phyloP scores from a whole-genome alignment of 768 basidiomycete genomes.

The Hypholoma fasciculare region DNA sequence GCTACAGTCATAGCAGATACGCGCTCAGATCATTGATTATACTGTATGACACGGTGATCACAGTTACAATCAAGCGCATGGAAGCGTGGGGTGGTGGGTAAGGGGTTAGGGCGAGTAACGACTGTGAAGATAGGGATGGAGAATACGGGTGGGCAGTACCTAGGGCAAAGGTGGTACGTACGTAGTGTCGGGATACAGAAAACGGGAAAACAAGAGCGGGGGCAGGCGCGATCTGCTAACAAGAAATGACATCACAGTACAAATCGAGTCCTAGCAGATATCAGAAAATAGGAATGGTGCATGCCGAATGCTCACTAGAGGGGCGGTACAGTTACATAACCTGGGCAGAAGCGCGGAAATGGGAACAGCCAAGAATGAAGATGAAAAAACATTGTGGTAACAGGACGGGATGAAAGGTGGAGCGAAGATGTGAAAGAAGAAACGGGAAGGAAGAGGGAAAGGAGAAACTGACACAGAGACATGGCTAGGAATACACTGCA shows the following conservation, averaged over 20 bases:
- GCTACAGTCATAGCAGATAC: too few relatives aligned
- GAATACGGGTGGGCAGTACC: neutral
- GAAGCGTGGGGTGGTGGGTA: too few relatives aligned
- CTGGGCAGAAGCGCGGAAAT: neutral
- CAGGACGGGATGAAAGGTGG: neutral
- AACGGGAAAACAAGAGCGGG: neutral
- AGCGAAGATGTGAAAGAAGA: neutral
- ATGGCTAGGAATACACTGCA: conserved; percentile 27
- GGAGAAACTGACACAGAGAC: conserved; percentile 11
- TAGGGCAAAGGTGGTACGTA: conserved; percentile 1
- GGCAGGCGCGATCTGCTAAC: neutral
- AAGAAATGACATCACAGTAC: conserved; percentile 5
- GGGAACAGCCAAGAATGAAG: neutral
- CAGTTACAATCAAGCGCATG: too few relatives aligned
- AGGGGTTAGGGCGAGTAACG: neutral
- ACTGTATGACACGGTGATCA: too few relatives aligned
- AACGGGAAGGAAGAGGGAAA: conserved; percentile 4
- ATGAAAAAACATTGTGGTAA: neutral
- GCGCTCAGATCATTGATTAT: too few relatives aligned
- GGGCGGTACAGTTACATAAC: conserved; percentile 4
- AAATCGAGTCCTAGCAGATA: conserved; percentile 1
- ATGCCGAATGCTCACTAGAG: neutral
- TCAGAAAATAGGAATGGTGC: neutral
- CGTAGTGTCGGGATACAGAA: conserved; percentile 8
- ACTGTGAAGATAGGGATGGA: neutral